A percentile compares a stretch with the other conserved stretches of the same genome.
These are phyloP conservation scores for Backusella tarrabulga DNA, from an alignment of 192 early-diverging fungal species.

Conservation along the genomic window DNA sequence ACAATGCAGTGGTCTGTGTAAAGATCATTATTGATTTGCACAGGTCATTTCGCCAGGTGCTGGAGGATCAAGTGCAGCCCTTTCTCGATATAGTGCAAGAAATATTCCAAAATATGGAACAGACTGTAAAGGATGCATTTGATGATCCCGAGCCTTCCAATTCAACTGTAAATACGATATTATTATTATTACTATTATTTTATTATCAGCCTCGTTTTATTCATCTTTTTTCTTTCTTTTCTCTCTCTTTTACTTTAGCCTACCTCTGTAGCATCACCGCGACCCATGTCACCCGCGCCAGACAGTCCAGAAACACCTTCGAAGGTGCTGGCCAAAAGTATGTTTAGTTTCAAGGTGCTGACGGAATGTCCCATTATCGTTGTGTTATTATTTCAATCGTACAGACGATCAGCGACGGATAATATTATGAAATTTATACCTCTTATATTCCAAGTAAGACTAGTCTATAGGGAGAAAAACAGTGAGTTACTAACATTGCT, in stretches of 20 bases:
- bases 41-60: slow-evolving; percentile 73
- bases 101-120: slow-evolving; percentile 93
- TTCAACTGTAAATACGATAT: slow-evolving; percentile 18
- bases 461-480: neutral
- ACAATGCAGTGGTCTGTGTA: slow-evolving; percentile 89
- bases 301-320: slow-evolving; percentile 55
- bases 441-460: slow-evolving; percentile 74
- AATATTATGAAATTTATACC: slow-evolving; percentile 89
- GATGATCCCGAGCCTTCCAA: slow-evolving; percentile 64
- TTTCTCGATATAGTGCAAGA: slow-evolving; percentile 92
- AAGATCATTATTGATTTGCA: slow-evolving; percentile 97
- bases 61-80: slow-evolving; percentile 86
- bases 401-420: slow-evolving; percentile 76
- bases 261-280: slow-evolving; percentile 53
- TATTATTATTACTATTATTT: neutral
- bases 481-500: neutral
- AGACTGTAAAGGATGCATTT: slow-evolving; percentile 77
- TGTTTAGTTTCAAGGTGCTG: slow-evolving; percentile 95
- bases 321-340: slow-evolving; percentile 69
- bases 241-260: neutral
- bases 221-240: neutral
- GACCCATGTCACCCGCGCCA: slow-evolving; percentile 73
- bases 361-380: slow-evolving; percentile 99
- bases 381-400: slow-evolving; percentile 90
- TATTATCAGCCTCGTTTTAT: neutral